These are phyloP conservation scores for Candida quercuum DNA, from an alignment of 805 yeast species.

Conservation along the genomic window DNA sequence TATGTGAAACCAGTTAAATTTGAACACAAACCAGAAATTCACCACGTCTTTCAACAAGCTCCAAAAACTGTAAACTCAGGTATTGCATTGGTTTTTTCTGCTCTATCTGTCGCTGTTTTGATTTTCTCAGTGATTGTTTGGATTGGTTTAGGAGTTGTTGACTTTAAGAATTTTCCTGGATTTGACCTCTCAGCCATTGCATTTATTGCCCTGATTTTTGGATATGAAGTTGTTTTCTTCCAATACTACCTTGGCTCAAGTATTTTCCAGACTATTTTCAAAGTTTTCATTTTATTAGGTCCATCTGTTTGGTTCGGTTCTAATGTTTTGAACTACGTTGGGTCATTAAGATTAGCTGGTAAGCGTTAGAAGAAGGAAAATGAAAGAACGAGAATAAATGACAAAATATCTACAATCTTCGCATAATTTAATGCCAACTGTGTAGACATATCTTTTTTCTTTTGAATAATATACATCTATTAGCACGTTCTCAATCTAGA, in stretches of 20 bases:
- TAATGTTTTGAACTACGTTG: conserved; percentile 21
- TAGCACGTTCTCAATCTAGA: conserved; percentile 6
- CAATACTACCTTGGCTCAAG: conserved; percentile 21
- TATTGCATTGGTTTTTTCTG: conserved; percentile 17
- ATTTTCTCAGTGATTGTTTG: conserved; percentile 14
- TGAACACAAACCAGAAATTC: conserved; percentile 21
- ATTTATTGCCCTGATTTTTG: conserved; percentile 15
- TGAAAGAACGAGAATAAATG: background rate
- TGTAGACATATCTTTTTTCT: no score
- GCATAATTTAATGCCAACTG: no score
- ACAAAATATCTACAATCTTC: no score
- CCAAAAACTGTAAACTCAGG: conserved; percentile 17
- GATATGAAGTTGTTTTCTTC: conserved; percentile 21
- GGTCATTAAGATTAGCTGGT: conserved; percentile 23
- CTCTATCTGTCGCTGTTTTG: conserved; percentile 11
- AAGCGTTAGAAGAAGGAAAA: conserved; percentile 15
- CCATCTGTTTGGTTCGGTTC: conserved; percentile 26
- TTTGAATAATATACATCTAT: background rate
- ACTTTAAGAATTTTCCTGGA: conserved; percentile 19
- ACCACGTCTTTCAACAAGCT: conserved; percentile 20
- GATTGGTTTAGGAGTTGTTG: conserved; percentile 15
- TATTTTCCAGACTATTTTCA: conserved; percentile 19
- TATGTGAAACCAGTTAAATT: conserved; percentile 16
- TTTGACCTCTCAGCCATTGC: conserved; percentile 8
- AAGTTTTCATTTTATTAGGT: conserved; percentile 14